Evolutionary conservation across 1,284 basidiomycete species (phyloP).

Genomic region (Melampsora americana): DNA sequence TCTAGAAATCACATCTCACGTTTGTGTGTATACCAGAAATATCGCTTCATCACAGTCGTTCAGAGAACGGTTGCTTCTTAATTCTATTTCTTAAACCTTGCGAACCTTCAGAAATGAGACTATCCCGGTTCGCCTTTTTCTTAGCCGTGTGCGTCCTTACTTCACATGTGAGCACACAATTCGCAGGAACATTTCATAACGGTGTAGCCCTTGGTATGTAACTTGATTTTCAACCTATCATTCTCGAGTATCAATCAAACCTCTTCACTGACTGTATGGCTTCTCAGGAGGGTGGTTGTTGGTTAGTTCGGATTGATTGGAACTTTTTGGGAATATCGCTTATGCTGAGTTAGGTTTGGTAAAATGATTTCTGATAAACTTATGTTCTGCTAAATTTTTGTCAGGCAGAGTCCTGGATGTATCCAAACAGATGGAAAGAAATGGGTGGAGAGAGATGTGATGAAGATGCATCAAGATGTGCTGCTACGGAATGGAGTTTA

Average conservation of each 20-base stretch:
- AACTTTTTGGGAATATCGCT: background rate
- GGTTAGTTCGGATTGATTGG: slow-evolving; percentile 15
- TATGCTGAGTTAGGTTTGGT: background rate
- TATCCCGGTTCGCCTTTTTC: background rate
- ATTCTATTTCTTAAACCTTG: too few relatives aligned
- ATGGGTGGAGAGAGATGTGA: slow-evolving; percentile 65
- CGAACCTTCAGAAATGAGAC: background rate
- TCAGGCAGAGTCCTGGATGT: slow-evolving; percentile 64
- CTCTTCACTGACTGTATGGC: background rate
- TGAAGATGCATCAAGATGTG: slow-evolving; percentile 61
- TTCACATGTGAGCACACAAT: background rate
- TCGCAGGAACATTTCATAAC: background rate
- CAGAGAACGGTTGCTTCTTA: too few relatives aligned
- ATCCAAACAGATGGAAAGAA: slow-evolving; percentile 65
- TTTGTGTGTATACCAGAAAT: too few relatives aligned
- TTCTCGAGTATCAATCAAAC: too few relatives aligned
- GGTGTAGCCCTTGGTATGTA: background rate
- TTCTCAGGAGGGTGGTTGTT: slow-evolving; percentile 37
- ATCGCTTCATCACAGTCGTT: too few relatives aligned
- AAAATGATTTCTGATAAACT: slow-evolving; percentile 54
- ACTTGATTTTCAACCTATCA: too few relatives aligned
- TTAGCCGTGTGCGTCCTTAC: background rate
- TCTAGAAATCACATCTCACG: too few relatives aligned
- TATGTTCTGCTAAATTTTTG: slow-evolving; percentile 52
- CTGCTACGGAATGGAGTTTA: slow-evolving; percentile 61